Percentiles rank a stretch among this genome's conserved stretches.
Conservation (phyloP, 202 grass and related monocot species). For the Eragrostis tef region DNA sequence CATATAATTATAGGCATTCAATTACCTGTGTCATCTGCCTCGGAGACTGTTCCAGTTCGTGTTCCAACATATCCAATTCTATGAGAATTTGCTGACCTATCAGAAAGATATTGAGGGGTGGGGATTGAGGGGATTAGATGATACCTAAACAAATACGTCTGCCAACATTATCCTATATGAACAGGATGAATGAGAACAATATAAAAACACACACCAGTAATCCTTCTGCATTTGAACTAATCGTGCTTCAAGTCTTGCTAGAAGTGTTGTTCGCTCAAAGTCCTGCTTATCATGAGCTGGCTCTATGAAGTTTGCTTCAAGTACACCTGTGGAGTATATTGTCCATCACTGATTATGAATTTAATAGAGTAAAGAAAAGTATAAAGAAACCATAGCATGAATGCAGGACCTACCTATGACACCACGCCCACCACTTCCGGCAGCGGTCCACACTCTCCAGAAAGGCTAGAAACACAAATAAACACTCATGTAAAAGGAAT, state of each 20-base stretch:
- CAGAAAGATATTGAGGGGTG: neutral
- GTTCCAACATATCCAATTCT: constrained; percentile 67
- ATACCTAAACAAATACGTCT: constrained; percentile 33
- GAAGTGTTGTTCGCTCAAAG: constrained; percentile 85
- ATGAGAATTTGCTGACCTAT: constrained; percentile 71
- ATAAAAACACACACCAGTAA: constrained; percentile 65
- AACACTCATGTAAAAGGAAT: constrained; percentile 37
- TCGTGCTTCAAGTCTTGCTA: constrained; percentile 70
- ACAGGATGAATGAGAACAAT: constrained; percentile 30
- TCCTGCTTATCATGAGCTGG: constrained; percentile 95
- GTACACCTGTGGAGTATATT: constrained; percentile 60
- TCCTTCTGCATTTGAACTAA: constrained; percentile 83
- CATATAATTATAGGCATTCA: neutral
- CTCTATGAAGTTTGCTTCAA: constrained; percentile 88
- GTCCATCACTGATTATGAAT: constrained; percentile 18
- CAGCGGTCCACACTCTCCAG: constrained; percentile 92
- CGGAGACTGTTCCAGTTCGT: constrained; percentile 30
- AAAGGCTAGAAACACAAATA: constrained; percentile 80
- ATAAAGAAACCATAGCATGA: constrained; percentile 13
- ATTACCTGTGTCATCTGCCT: constrained; percentile 52
- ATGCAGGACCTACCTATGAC: constrained; percentile 67
- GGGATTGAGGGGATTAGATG: constrained; percentile 18
- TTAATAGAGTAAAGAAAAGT: constrained; percentile 2
- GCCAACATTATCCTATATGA: constrained; percentile 16
- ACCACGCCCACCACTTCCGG: constrained; percentile 94